A percentile compares a stretch with the other conserved stretches of the same genome.
phyloP scores from a whole-genome alignment of 768 basidiomycete species.

The Lepiota brunneoincarnata region DNA sequence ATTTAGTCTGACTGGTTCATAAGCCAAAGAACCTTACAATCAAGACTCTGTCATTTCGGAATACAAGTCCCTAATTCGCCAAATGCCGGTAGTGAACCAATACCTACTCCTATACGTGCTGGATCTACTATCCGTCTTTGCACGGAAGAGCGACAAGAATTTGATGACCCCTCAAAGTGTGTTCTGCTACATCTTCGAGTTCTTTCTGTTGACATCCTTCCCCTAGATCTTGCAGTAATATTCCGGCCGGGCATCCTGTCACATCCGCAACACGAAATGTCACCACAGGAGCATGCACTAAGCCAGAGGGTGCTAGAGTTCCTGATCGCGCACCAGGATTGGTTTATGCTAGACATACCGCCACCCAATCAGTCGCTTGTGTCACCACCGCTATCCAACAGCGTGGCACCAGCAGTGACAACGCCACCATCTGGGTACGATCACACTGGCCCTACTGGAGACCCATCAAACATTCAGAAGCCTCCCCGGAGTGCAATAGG shows the following conservation, averaged over 20 bases:
- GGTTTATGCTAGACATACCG: conserved; percentile 88
- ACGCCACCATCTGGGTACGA: neutral
- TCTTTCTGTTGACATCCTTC: neutral
- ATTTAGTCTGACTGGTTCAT: neutral
- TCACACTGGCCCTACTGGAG: conserved; percentile 14
- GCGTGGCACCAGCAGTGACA: neutral
- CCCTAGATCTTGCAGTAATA: conserved; percentile 88
- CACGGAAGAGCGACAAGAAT: conserved; percentile 87
- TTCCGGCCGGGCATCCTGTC: conserved; percentile 95
- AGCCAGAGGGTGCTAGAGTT: conserved; percentile 93
- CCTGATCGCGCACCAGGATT: conserved; percentile 93
- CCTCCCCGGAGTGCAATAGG: neutral
- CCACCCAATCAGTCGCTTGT: conserved; percentile 39
- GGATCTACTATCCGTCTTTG: conserved; percentile 93
- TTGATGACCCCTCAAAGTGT: conserved; percentile 93
- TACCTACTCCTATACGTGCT: conserved; percentile 97
- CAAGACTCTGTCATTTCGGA: conserved; percentile 71
- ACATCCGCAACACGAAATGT: conserved; percentile 84
- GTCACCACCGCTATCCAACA: neutral
- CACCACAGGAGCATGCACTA: conserved; percentile 80
- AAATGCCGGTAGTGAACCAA: conserved; percentile 86
- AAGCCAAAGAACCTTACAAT: conserved; percentile 67
- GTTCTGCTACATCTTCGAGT: conserved; percentile 24
- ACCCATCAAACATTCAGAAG: neutral
- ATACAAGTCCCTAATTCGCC: conserved; percentile 82